Base-by-base conservation (phyloP, 352 stramenopile genomes). In the Phytophthora agathidicida region DNA sequence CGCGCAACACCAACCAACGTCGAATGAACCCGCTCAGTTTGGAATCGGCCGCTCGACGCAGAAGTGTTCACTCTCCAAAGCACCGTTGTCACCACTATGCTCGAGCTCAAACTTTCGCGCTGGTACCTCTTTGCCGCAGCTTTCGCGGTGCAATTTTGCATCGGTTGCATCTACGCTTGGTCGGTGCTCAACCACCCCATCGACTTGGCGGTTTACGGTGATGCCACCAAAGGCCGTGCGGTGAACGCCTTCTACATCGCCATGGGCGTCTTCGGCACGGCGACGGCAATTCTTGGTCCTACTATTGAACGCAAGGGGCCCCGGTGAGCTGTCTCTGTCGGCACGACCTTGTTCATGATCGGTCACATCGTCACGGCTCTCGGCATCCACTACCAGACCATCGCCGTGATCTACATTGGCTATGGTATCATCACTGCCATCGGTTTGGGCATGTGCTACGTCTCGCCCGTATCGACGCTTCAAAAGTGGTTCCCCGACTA, bases 401-500 rank as follows among this genome's bases (percentile, higher is more conserved):
- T 89, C n/a, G 42, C 65, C 10, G 68, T 57, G 24, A 72, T 88
- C 27, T 86, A 86, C 73, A 48, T 91, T 43, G 79, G 81, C 42
- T 91, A 91, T 59, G 79, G 81, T n/a, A 26, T 91, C 44, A 73
- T 88, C 42, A 71, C 64, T 33, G 79, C 79, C 48, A 82, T 83
- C 39, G 79, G 79, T 45, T 73, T 86, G 51, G 79, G 75, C 0
- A 71, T 91, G 37, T 83, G 74, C 74, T 91, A 89, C 71, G 76
- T 88, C 41, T 83, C 75, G 13, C 80, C 77, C 5, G 79, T 89
- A 0, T 78, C 75, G 16, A 79, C 78, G 6, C 54, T 91, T 6
- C 77, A 89, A 54, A 87, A 89, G 45, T 89, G 82, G 81, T 91
- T 91, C 63, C 81, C 81, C 1, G 81, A 91, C 62, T 84, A 86